Evolutionary conservation across 352 stramenopile species (phyloP), one percentile per base, ranked within the genome.

Genomic region (Phytophthora boehmeriae): DNA sequence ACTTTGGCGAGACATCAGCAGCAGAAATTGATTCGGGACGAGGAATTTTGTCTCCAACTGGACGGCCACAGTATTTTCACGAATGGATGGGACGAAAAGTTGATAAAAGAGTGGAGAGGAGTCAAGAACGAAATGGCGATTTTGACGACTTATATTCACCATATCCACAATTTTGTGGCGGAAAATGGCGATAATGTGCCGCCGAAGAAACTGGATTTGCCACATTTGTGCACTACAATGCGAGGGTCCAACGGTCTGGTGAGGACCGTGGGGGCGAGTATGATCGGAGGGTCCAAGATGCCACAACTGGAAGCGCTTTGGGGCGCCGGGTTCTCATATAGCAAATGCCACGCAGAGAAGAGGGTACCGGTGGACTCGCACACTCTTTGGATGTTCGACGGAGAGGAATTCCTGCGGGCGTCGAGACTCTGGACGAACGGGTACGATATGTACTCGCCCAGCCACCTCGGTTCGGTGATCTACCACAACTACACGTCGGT

Each of bases 61-160:
- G 85, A 94, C 30, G 79, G 79, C 1, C 85, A 94, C 63, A 90
- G 75, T 23, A 89, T 94, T 53, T 94, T 94, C 49, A 92, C 85
- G n/a, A 91, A 89, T 61, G 58, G 66, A 4, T 94, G 85, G 85
- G 85, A 94, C 41, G 55, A 79, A 16, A 70, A 86, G 50, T 49
- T 94, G 2, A n/a, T 91, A 1, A 59, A 70, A 32, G 83, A 94
- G 27, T 94, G 85, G 85, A 78, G 47, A 46, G 69, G 73, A 1
- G 66, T 89, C 32, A 68, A 71, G 43, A 94, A 94, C 55, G 85
- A 94, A 38, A 94, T 92, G 85, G 85, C 83, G 3, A 68, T 94
- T 41, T 62, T 94, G 30, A 78, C 83, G n/a, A 91, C 81, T 11
- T 94, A 94, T 45, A 52, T 90, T 42, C 84, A 93, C 60, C 78